Evolutionary conservation across 148 eudicot species (phyloP).

Genomic region (Rheum nobile): DNA sequence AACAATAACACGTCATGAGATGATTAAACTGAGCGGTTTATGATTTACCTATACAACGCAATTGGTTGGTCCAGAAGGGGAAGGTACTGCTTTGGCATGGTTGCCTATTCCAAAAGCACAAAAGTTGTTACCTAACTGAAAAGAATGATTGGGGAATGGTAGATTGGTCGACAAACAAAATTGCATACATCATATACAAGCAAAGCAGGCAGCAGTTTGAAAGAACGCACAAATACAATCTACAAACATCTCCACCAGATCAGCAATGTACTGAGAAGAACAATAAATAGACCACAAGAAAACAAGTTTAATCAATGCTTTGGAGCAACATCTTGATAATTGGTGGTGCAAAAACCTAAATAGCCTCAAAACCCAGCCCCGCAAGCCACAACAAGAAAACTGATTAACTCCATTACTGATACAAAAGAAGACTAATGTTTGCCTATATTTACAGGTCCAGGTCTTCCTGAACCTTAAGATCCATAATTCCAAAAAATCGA

Average conservation of each 20-base stretch:
- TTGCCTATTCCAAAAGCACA: slow-evolving; percentile 62
- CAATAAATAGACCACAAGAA: background rate
- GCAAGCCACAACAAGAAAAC: background rate
- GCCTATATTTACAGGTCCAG: background rate
- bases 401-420: background rate
- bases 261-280: background rate
- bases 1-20: slow-evolving; percentile 4
- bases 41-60: slow-evolving; percentile 85
- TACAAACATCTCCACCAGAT: background rate
- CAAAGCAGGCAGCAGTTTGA: background rate
- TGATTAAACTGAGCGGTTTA: slow-evolving; percentile 10
- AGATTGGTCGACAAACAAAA: background rate
- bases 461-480: background rate
- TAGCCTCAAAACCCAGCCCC: background rate
- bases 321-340: background rate
- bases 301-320: background rate
- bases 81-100: slow-evolving; percentile 99
- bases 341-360: background rate
- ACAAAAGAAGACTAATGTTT: background rate
- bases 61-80: slow-evolving; percentile 85
- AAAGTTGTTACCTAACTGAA: slow-evolving; percentile 20
- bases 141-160: slow-evolving; percentile 10
- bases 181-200: background rate
- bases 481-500: background rate
- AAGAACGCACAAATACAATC: background rate